Conservation (phyloP, 805 yeast species). For the Wickerhamomyces queroliae region DNA sequence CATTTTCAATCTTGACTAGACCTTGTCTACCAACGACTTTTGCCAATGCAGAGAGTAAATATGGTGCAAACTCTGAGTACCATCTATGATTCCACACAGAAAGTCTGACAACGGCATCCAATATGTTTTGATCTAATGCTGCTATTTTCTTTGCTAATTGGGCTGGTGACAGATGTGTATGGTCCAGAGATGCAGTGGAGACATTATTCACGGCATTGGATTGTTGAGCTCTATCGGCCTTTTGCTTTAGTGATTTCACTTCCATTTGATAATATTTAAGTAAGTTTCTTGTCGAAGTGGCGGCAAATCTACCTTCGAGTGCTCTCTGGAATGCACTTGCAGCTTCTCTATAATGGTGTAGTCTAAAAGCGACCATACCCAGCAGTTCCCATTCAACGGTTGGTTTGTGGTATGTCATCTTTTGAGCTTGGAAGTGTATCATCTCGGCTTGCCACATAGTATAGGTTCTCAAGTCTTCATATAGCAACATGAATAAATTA, state of each 20-base stretch:
- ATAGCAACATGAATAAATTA: constrained; percentile 59
- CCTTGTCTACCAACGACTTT: constrained; percentile 74
- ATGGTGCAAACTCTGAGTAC: constrained; percentile 88
- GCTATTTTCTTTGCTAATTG: constrained; percentile 30
- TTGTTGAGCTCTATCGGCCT: constrained; percentile 18
- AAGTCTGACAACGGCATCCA: constrained; percentile 68
- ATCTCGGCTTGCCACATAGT: constrained; percentile 93
- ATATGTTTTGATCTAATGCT: constrained; percentile 35
- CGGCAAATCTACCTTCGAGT: constrained; percentile 68
- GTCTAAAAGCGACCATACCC: constrained; percentile 79
- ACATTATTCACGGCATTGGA: constrained; percentile 26
- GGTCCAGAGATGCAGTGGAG: constrained; percentile 6
- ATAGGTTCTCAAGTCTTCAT: constrained; percentile 73
- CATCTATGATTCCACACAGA: constrained; percentile 98
- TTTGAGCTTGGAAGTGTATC: constrained; percentile 84
- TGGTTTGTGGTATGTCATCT: constrained; percentile 67
- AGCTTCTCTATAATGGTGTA: constrained; percentile 86
- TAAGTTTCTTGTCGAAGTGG: constrained; percentile 70
- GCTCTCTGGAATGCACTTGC: constrained; percentile 77
- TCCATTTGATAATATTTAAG: constrained; percentile 59
- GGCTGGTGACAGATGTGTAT: constrained; percentile 15
- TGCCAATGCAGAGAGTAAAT: constrained; percentile 49
- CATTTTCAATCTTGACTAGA: constrained; percentile 65
- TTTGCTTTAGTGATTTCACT: constrained; percentile 22
- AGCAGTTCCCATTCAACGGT: constrained; percentile 90